Conservation (phyloP, 331 rosid genomes). For the Spiraea crenata region DNA sequence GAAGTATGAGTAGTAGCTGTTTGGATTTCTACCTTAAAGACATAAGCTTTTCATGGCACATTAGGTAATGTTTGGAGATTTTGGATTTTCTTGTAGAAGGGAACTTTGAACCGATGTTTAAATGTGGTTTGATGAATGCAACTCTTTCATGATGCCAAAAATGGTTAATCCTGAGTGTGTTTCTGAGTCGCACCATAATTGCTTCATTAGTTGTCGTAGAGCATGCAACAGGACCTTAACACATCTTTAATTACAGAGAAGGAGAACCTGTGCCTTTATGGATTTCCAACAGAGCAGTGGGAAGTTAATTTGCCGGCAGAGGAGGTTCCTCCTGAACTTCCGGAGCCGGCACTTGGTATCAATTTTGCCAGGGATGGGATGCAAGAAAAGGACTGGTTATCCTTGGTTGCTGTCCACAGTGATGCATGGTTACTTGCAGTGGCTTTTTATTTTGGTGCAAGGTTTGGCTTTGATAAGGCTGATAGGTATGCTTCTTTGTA, state of each 20-base stretch:
- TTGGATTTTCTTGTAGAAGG: neutral
- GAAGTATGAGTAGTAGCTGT: too few relatives aligned
- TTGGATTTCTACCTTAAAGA: neutral
- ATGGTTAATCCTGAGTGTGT: neutral
- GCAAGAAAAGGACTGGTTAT: slow-evolving; percentile 74
- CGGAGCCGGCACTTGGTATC: slow-evolving; percentile 72
- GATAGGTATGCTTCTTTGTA: slow-evolving; percentile 50
- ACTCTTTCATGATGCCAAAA: neutral
- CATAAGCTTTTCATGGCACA: neutral
- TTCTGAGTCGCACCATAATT: neutral
- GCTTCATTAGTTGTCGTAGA: neutral
- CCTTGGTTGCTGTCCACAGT: slow-evolving; percentile 75
- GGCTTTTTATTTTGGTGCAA: slow-evolving; percentile 63
- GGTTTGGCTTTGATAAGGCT: slow-evolving; percentile 66
- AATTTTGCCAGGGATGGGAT: slow-evolving; percentile 79
- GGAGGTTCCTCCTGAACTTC: slow-evolving; percentile 81
- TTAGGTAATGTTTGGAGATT: neutral
- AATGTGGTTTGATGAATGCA: neutral
- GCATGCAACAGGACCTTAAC: slow-evolving; percentile 15
- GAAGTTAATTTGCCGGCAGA: slow-evolving; percentile 80
- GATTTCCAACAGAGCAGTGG: slow-evolving; percentile 74
- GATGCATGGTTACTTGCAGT: slow-evolving; percentile 77
- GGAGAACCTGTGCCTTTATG: slow-evolving; percentile 82
- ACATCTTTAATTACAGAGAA: slow-evolving; percentile 50
- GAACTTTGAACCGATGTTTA: neutral